These are phyloP conservation scores for Delitschia confertaspora DNA, from an alignment of 495 filamentous ascomycete genomes.

Conservation along the genomic window DNA sequence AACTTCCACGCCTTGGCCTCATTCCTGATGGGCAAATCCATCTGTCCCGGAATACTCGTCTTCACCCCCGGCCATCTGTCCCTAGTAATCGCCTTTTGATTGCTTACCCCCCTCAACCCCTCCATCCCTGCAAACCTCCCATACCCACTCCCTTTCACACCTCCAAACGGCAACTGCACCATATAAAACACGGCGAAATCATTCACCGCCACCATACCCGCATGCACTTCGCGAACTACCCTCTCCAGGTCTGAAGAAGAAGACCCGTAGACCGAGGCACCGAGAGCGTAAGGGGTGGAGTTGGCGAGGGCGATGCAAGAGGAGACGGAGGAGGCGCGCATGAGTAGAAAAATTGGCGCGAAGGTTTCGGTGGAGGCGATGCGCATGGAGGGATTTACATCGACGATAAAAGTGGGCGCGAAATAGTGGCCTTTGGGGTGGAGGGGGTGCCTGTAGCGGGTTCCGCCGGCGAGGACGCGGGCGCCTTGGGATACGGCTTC, in stretches of 20 bases:
- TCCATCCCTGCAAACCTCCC: conserved; percentile 89
- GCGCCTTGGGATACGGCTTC: conserved; percentile 74
- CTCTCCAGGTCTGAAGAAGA: conserved; percentile 42
- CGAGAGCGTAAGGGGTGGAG: conserved; percentile 33
- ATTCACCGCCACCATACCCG: conserved; percentile 88
- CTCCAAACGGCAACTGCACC: conserved; percentile 88
- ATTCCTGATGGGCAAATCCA: conserved; percentile 64
- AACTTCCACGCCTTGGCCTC: conserved; percentile 50
- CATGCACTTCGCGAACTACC: conserved; percentile 59
- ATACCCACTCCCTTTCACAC: conserved; percentile 77
- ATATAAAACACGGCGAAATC: conserved; percentile 91
- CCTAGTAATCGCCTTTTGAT: conserved; percentile 73
- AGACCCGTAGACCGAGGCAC: conserved; percentile 59
- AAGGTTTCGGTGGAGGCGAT: conserved; percentile 90
- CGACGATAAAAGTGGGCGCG: conserved; percentile 74
- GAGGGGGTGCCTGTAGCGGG: conserved; percentile 55
- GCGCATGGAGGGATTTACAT: conserved; percentile 55
- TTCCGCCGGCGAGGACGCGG: conserved; percentile 73
- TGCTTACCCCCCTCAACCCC: conserved; percentile 74
- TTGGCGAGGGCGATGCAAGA: conserved; percentile 32
- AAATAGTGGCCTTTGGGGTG: conserved; percentile 83
- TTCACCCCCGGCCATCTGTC: conserved; percentile 58
- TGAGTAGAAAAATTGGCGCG: conserved; percentile 77
- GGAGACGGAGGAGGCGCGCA: conserved; percentile 55
- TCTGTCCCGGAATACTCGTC: conserved; percentile 67